phyloP scores from a whole-genome alignment of 805 yeast species.

The Suhomyces xylopsoci region DNA sequence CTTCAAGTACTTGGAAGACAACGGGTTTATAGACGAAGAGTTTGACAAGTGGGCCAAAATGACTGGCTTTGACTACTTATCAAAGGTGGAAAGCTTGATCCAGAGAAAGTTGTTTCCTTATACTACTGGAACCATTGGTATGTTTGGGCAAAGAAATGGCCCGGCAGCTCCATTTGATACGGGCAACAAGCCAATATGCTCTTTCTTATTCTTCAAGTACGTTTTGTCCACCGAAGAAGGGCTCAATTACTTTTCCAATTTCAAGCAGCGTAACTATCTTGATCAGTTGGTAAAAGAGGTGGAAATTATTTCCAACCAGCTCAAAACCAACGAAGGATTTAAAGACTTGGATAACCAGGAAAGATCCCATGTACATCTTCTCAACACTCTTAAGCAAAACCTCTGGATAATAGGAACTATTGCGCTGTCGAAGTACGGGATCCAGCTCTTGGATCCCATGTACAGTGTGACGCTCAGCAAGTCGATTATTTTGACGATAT shows the following conservation, averaged over 20 bases:
- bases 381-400: slow-evolving; percentile 56
- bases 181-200: neutral
- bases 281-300: slow-evolving; percentile 29
- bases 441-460: slow-evolving; percentile 39
- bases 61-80: slow-evolving; percentile 33
- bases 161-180: neutral
- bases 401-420: slow-evolving; percentile 88
- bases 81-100: slow-evolving; percentile 44
- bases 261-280: slow-evolving; percentile 42
- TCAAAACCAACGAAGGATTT: slow-evolving; percentile 12
- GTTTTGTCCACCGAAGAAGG: slow-evolving; percentile 83
- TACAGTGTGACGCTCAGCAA: slow-evolving; percentile 18
- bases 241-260: slow-evolving; percentile 48
- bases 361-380: slow-evolving; percentile 27
- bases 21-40: slow-evolving; percentile 61
- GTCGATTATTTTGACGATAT: slow-evolving; percentile 44
- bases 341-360: slow-evolving; percentile 15
- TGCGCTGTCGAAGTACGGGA: slow-evolving; percentile 70
- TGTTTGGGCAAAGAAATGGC: neutral
- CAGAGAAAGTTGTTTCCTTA: slow-evolving; percentile 4
- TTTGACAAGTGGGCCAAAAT: slow-evolving; percentile 63
- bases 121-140: neutral
- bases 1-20: slow-evolving; percentile 54
- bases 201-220: slow-evolving; percentile 70
- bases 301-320: slow-evolving; percentile 13